Evolutionary conservation across 2,329 filamentous ascomycete genomes (phyloP).

Genomic region (Cylindrodendrum hubeiense): DNA sequence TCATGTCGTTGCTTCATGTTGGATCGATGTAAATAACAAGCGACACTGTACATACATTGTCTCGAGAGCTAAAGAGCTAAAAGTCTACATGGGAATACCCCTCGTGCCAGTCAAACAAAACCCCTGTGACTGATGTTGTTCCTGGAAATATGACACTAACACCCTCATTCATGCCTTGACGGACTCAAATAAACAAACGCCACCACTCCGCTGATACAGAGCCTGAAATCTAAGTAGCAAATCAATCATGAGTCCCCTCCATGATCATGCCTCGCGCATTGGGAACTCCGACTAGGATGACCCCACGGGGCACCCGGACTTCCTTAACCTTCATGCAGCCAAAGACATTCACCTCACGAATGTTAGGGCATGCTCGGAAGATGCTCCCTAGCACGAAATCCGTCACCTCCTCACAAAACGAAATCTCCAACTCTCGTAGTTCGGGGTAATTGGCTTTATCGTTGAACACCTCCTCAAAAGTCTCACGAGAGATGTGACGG

Average conservation of each 20-base stretch:
- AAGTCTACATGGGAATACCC: background rate
- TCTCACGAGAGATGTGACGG: conserved; percentile 79
- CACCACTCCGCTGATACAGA: background rate
- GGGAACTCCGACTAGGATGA: conserved; percentile 69
- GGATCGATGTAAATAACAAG: background rate
- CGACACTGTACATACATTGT: conserved; percentile 1
- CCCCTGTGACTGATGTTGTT: background rate
- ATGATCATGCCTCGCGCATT: conserved; percentile 72
- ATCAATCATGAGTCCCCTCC: conserved; percentile 54
- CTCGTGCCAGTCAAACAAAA: background rate
- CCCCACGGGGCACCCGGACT: conserved; percentile 65
- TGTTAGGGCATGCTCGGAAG: conserved; percentile 72
- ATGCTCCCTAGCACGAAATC: conserved; percentile 74
- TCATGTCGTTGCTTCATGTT: background rate
- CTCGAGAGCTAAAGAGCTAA: background rate
- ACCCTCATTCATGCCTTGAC: background rate
- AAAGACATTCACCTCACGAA: conserved; percentile 72
- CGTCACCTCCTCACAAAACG: conserved; percentile 78
- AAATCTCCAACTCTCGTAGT: conserved; percentile 79
- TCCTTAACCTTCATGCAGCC: conserved; percentile 73
- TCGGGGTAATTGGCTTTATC: conserved; percentile 72
- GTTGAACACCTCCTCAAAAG: conserved; percentile 81
- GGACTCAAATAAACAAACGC: background rate
- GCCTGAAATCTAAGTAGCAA: background rate
- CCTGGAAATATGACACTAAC: background rate